Conservation (phyloP, 2,329 filamentous ascomycete species). For the Trichoderma sp. region DNA sequence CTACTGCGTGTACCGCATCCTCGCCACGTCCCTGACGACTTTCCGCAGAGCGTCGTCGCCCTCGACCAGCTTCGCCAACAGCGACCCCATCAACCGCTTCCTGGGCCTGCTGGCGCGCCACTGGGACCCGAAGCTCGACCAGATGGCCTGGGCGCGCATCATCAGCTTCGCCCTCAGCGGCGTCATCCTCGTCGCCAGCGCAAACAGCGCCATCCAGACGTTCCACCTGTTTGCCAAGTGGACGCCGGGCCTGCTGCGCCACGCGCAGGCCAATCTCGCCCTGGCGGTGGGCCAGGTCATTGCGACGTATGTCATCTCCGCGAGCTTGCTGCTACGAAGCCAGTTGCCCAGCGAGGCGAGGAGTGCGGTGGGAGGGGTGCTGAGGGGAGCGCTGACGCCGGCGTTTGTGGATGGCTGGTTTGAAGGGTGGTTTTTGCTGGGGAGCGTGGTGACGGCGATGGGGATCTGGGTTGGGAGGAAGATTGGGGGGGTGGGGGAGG, state of each 20-base stretch:
- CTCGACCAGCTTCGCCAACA: conserved; percentile 62
- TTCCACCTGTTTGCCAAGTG: conserved; percentile 79
- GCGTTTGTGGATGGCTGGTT: conserved; percentile 75
- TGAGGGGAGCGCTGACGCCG: conserved; percentile 77
- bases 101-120: conserved; percentile 79
- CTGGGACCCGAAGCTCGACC: conserved; percentile 82
- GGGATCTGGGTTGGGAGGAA: conserved; percentile 75
- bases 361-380: conserved; percentile 74
- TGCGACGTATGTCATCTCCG: conserved; percentile 83
- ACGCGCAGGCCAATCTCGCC: conserved; percentile 77
- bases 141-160: conserved; percentile 79
- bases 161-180: conserved; percentile 84
- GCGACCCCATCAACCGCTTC: conserved; percentile 83
- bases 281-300: conserved; percentile 79
- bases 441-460: conserved; percentile 66
- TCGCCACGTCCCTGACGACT: conserved; percentile 70
- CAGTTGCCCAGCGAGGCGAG: conserved; percentile 79
- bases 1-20: conserved; percentile 84
- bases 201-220: conserved; percentile 83
- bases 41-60: conserved; percentile 57
- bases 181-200: conserved; percentile 79
- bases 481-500: conserved; percentile 50
- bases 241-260: conserved; percentile 70
- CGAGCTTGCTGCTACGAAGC: conserved; percentile 74
- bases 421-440: conserved; percentile 80